Conservation (phyloP, 2,329 filamentous ascomycete genomes). For the Aspergillus unguis region DNA sequence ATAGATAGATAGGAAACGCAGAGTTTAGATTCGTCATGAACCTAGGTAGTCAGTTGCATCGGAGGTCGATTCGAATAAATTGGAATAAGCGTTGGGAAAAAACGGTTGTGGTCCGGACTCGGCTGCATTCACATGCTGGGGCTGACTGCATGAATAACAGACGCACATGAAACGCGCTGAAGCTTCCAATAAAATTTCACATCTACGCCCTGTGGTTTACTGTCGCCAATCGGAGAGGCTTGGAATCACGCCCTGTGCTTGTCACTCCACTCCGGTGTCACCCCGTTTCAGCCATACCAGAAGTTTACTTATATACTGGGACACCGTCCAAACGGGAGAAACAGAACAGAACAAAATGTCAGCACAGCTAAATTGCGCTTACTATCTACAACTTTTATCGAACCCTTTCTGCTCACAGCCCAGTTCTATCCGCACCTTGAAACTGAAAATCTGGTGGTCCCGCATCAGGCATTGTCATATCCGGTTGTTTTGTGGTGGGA, state of each 20-base stretch:
- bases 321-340: neutral
- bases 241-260: neutral
- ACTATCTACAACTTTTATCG: no score
- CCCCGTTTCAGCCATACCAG: neutral
- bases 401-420: neutral
- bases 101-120: neutral
- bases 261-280: neutral
- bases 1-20: neutral
- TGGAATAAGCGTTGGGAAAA: neutral
- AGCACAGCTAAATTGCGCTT: neutral
- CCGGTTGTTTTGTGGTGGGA: slow-evolving; percentile 17
- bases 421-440: slow-evolving; percentile 2
- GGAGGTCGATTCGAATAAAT: neutral
- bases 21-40: neutral
- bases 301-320: neutral
- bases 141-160: neutral
- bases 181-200: no score
- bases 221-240: neutral
- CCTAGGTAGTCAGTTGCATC: no score
- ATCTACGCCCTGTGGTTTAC: neutral
- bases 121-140: slow-evolving; percentile 10
- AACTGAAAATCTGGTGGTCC: slow-evolving; percentile 5
- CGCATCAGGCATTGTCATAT: slow-evolving; percentile 13
- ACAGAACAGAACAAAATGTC: no score
- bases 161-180: no score